Evolutionary conservation across 305 asterid species (phyloP).

Genomic region (Solanum hybrid): DNA sequence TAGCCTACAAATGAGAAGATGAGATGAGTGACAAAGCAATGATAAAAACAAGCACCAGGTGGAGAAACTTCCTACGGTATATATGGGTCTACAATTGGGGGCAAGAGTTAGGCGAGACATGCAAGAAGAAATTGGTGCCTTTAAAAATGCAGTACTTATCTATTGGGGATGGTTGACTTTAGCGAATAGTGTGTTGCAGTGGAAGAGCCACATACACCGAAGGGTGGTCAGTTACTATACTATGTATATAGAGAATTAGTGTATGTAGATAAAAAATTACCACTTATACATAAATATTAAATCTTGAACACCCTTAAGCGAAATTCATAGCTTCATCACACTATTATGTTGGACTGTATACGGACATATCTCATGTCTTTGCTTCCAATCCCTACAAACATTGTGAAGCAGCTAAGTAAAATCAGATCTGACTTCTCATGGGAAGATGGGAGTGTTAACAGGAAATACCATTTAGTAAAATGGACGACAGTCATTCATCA

Average conservation of each 20-base stretch:
- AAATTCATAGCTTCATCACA: not conserved
- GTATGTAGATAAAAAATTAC: not conserved
- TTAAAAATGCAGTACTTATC: not conserved
- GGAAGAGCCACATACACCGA: not conserved
- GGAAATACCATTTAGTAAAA: not conserved
- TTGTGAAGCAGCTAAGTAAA: not conserved
- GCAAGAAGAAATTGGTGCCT: not conserved
- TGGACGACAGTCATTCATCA: not conserved
- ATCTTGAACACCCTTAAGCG: not conserved
- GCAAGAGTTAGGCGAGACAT: not conserved
- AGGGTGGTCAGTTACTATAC: not conserved
- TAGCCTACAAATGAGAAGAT: constrained; percentile 50
- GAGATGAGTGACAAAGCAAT: constrained; percentile 8
- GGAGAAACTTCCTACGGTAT: not conserved
- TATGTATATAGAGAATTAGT: not conserved
- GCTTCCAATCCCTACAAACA: not conserved
- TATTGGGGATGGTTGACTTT: not conserved
- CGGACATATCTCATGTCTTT: not conserved
- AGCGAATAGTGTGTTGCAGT: not conserved
- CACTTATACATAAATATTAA: not conserved
- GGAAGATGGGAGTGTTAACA: not conserved
- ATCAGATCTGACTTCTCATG: not conserved
- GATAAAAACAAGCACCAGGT: constrained; percentile 15
- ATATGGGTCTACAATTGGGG: not conserved
- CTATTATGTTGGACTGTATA: not conserved